Percentiles rank a stretch among this genome's conserved stretches.
phyloP scores from a whole-genome alignment of 1,139 yeast genomes.

The Kodamaea suecica region DNA sequence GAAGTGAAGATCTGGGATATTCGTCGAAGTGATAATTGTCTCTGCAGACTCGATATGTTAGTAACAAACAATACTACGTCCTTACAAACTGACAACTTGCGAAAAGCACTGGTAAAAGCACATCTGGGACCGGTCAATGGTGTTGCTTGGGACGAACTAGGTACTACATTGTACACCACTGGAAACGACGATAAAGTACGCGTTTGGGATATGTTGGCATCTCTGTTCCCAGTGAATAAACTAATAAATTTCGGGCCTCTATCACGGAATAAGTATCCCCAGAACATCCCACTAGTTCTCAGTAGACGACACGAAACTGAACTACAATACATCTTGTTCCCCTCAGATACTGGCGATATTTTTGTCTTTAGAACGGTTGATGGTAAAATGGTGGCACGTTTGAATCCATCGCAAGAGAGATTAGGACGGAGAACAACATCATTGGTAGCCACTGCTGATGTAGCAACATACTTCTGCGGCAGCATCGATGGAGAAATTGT shows the following conservation, averaged over 20 bases:
- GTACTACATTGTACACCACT: slow-evolving; percentile 56
- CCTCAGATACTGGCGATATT: slow-evolving; percentile 79
- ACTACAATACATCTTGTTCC: slow-evolving; percentile 59
- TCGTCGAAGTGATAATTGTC: slow-evolving; percentile 61
- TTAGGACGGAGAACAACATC: slow-evolving; percentile 45
- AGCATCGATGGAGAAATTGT: slow-evolving; percentile 57
- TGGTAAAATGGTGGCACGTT: slow-evolving; percentile 59
- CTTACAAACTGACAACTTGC: slow-evolving; percentile 24
- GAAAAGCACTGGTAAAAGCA: slow-evolving; percentile 49
- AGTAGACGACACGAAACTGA: slow-evolving; percentile 48
- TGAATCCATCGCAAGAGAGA: slow-evolving; percentile 37
- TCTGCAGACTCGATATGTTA: slow-evolving; percentile 57
- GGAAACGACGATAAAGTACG: slow-evolving; percentile 78
- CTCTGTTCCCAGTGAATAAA: slow-evolving; percentile 53
- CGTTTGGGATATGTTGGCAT: slow-evolving; percentile 63
- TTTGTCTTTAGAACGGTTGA: slow-evolving; percentile 59
- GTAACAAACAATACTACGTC: slow-evolving; percentile 25
- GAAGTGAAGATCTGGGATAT: slow-evolving; percentile 73
- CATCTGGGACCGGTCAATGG: slow-evolving; percentile 79
- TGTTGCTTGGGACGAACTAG: slow-evolving; percentile 63
- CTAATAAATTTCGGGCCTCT: slow-evolving; percentile 76
- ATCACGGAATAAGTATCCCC: slow-evolving; percentile 61
- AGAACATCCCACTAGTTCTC: slow-evolving; percentile 43
- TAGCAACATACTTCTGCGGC: slow-evolving; percentile 49
- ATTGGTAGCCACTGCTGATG: slow-evolving; percentile 46